Percentiles rank a stretch among this genome's conserved stretches.
These are phyloP conservation scores for Guillardia theta DNA, from an alignment of 78 protist species.

Conservation along the genomic window DNA sequence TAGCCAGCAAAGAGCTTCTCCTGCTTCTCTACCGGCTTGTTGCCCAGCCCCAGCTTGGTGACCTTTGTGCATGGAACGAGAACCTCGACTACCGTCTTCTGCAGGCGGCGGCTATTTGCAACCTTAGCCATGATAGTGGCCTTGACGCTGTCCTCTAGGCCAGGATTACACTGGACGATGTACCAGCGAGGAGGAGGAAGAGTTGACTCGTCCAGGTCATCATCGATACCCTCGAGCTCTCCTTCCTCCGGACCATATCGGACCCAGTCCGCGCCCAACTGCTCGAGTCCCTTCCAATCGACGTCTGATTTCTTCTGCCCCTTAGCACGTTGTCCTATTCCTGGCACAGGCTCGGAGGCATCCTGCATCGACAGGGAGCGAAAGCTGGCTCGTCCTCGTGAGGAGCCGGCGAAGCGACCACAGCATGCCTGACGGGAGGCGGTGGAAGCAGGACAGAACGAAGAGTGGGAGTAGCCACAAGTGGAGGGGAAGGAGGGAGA, in stretches of 20 bases:
- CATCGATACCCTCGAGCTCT: background rate
- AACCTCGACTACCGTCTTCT: background rate
- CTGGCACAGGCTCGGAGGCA: too few species aligned
- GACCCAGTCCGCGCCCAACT: background rate
- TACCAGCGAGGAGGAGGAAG: background rate
- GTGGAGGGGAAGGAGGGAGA: too few species aligned
- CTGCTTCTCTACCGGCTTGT: background rate
- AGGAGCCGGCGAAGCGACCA: too few species aligned
- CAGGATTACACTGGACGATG: slow-evolving; percentile 24
- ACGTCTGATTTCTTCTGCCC: too few species aligned
- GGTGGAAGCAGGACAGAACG: too few species aligned
- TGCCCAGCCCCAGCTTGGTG: background rate
- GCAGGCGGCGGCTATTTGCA: background rate
- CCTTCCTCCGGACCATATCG: background rate
- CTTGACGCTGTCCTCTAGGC: background rate
- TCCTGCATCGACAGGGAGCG: too few species aligned
- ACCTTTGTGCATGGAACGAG: background rate
- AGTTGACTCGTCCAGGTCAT: background rate
- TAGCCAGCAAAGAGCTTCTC: slow-evolving; percentile 11
- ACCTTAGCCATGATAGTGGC: background rate
- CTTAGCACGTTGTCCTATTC: too few species aligned
- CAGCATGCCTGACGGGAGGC: too few species aligned
- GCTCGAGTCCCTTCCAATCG: background rate
- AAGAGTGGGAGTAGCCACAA: too few species aligned
- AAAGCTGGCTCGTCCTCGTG: too few species aligned